phyloP scores from a whole-genome alignment of 441 rosid genomes.

The Lepidium campestre region DNA sequence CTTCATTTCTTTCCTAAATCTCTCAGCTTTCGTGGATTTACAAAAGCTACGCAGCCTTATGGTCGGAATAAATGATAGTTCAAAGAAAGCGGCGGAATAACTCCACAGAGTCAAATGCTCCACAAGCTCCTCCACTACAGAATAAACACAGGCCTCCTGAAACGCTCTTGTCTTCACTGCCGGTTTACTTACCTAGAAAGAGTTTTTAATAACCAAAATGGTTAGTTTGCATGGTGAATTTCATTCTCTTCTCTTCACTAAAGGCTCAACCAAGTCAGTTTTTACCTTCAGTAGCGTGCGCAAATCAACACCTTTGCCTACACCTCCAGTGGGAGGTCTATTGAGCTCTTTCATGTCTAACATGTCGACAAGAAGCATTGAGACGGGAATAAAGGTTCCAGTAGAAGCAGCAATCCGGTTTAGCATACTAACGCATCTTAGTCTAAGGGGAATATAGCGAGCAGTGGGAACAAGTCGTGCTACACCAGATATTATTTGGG shows the following conservation, averaged over 20 bases:
- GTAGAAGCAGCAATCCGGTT: constrained; percentile 76
- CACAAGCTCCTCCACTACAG: constrained; percentile 82
- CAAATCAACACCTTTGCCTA: constrained; percentile 85
- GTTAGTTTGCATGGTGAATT: background rate
- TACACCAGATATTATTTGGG: constrained; percentile 84
- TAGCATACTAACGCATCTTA: constrained; percentile 88
- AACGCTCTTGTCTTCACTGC: constrained; percentile 85
- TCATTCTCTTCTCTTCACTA: background rate
- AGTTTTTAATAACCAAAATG: background rate
- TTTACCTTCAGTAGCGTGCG: constrained; percentile 64
- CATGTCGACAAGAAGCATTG: constrained; percentile 91
- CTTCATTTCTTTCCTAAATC: constrained; percentile 86
- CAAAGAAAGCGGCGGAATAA: constrained; percentile 75
- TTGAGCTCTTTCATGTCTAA: constrained; percentile 92
- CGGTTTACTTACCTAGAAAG: constrained; percentile 66
- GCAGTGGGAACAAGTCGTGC: constrained; percentile 91
- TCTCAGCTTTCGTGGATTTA: constrained; percentile 77
- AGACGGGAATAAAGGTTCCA: constrained; percentile 76
- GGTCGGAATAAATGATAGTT: constrained; percentile 75
- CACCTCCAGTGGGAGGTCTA: constrained; percentile 79
- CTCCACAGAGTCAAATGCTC: constrained; percentile 95
- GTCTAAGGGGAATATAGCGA: constrained; percentile 82
- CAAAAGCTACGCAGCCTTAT: constrained; percentile 67
- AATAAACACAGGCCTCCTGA: constrained; percentile 87
- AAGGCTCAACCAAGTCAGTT: background rate